Conservation (phyloP, 1,139 yeast genomes). For the Kurtzmaniella quercitrusa region DNA sequence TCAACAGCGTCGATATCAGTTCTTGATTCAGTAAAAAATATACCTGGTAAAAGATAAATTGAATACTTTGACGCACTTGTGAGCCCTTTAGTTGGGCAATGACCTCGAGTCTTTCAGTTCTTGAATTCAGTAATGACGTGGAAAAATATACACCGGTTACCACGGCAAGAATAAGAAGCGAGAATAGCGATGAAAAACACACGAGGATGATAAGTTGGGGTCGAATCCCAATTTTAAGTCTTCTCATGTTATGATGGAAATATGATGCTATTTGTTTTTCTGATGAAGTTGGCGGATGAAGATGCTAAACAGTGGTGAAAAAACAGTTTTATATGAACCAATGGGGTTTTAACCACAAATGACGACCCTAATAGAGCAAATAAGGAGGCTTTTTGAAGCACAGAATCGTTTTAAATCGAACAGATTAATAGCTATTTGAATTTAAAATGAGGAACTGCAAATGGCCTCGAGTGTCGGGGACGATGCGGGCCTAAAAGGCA, state of each 20-base stretch:
- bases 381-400: too few species aligned
- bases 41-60: slow-evolving; percentile 63
- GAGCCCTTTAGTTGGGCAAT: slow-evolving; percentile 79
- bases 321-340: too few species aligned
- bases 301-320: too few species aligned
- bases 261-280: background rate
- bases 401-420: too few species aligned
- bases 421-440: too few species aligned
- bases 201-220: slow-evolving; percentile 81
- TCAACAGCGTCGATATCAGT: slow-evolving; percentile 55
- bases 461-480: too few species aligned
- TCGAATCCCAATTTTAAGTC: slow-evolving; percentile 50
- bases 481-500: too few species aligned
- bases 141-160: slow-evolving; percentile 81
- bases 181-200: slow-evolving; percentile 68
- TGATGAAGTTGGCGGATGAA: background rate
- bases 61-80: slow-evolving; percentile 68
- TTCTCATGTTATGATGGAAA: slow-evolving; percentile 25
- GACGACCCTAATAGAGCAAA: too few species aligned
- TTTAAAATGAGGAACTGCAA: too few species aligned
- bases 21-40: slow-evolving; percentile 65
- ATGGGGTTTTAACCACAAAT: too few species aligned
- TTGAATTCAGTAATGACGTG: slow-evolving; percentile 52
- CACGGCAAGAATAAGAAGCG: slow-evolving; percentile 70
- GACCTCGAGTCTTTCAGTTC: slow-evolving; percentile 70